A percentile compares a stretch with the other conserved stretches of the same genome.
Conservation (phyloP, 73 alveolate genomes). For the Uronychia binucleata region DNA sequence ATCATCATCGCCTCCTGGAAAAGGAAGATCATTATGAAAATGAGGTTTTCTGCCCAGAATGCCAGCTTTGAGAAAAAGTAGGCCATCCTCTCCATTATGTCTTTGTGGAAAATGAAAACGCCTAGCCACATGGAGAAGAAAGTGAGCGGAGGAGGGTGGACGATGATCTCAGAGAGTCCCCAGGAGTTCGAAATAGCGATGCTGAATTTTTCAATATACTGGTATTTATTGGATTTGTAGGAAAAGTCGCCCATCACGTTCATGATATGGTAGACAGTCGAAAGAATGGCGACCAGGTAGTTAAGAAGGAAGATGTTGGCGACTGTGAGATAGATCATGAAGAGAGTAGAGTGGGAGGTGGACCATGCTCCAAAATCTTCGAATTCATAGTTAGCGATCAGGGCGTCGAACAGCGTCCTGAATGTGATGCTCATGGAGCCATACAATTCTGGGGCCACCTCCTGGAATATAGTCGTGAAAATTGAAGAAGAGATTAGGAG, state of each 20-base stretch:
- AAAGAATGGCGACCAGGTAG: slow-evolving; percentile 51
- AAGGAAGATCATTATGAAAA: slow-evolving; percentile 19
- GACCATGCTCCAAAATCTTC: background rate
- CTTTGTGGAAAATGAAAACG: slow-evolving; percentile 31
- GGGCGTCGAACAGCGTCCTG: slow-evolving; percentile 45
- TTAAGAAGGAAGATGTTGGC: slow-evolving; percentile 50
- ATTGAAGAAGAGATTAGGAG: slow-evolving; percentile 26
- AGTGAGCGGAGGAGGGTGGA: slow-evolving; percentile 60
- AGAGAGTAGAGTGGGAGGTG: slow-evolving; percentile 9
- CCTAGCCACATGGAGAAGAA: slow-evolving; percentile 25
- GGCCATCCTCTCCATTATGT: slow-evolving; percentile 35
- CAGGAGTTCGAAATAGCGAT: slow-evolving; percentile 35
- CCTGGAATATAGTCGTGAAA: slow-evolving; percentile 37
- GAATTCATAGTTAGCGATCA: slow-evolving; percentile 35
- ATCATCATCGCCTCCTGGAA: slow-evolving; percentile 29
- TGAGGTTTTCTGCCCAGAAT: slow-evolving; percentile 54
- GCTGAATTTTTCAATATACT: slow-evolving; percentile 52
- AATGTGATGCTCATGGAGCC: slow-evolving; percentile 16
- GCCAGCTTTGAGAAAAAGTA: slow-evolving; percentile 21
- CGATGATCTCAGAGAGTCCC: slow-evolving; percentile 43
- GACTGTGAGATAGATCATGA: slow-evolving; percentile 27
- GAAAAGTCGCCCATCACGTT: slow-evolving; percentile 44
- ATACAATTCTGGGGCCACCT: slow-evolving; percentile 23
- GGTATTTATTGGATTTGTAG: slow-evolving; percentile 36
- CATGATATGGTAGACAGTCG: slow-evolving; percentile 49